Conservation (phyloP, 192 early-diverging fungal genomes). For the Linderina pennispora region DNA sequence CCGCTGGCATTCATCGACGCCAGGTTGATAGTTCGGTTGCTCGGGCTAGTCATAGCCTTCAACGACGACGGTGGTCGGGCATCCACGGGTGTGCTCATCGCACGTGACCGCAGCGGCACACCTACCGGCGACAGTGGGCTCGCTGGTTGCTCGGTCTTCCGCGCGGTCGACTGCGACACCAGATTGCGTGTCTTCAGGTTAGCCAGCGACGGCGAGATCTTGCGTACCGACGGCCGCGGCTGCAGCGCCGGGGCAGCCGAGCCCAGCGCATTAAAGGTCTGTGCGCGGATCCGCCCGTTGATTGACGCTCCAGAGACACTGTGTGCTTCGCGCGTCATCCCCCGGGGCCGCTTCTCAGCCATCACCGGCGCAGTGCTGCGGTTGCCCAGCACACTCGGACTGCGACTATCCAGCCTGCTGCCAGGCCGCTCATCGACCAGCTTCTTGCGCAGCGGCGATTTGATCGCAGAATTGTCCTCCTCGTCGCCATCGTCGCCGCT, state of each 20-base stretch:
- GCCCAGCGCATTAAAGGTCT: slow-evolving; percentile 9
- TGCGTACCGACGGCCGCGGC: slow-evolving; percentile 14
- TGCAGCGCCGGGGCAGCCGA: neutral
- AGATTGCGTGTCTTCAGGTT: slow-evolving; percentile 32
- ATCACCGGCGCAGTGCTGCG: slow-evolving; percentile 4
- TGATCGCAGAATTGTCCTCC: slow-evolving; percentile 2
- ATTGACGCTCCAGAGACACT: slow-evolving; percentile 24
- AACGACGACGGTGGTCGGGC: slow-evolving; percentile 17
- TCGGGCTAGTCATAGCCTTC: neutral
- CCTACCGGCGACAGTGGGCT: neutral
- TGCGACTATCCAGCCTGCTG: too few relatives aligned
- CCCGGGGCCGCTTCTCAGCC: slow-evolving; percentile 8
- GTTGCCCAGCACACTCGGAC: slow-evolving; percentile 16
- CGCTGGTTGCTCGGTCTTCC: slow-evolving; percentile 1
- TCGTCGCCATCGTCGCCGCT: slow-evolving; percentile 21
- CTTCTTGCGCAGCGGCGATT: neutral
- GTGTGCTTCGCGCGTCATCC: slow-evolving; percentile 19
- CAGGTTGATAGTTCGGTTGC: neutral
- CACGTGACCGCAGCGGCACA: slow-evolving; percentile 10
- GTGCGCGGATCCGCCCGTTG: slow-evolving; percentile 35
- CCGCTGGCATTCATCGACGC: neutral
- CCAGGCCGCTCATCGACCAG: slow-evolving; percentile 15
- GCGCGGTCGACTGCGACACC: slow-evolving; percentile 37
- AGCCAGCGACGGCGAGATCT: slow-evolving; percentile 39
- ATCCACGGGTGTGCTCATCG: slow-evolving; percentile 38